Conservation (phyloP, 768 basidiomycete genomes). For the Rhodotorula sphaerocarpa region DNA sequence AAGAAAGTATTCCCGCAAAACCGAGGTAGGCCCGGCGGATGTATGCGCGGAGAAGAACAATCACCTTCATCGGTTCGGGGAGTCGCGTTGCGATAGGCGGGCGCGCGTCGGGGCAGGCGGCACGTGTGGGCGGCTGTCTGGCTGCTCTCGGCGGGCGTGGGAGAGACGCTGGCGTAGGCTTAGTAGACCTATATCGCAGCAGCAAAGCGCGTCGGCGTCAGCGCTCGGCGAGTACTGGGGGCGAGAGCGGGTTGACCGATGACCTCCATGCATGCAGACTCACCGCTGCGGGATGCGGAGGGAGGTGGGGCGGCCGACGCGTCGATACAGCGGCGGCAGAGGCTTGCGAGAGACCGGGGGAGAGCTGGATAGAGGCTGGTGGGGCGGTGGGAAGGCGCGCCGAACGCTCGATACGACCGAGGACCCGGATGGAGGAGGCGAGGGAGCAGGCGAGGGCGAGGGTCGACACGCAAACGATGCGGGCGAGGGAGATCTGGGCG, state of each 20-base stretch:
- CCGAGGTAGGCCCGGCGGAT: neutral
- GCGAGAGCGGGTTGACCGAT: neutral
- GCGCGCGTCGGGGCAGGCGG: neutral
- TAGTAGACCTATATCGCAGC: too few relatives aligned
- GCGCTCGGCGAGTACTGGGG: neutral
- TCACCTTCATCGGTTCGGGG: neutral
- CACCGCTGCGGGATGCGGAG: neutral
- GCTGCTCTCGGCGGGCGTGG: neutral
- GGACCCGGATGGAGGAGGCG: neutral
- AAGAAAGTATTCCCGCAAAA: too few relatives aligned
- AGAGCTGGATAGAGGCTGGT: neutral
- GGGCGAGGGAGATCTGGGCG: neutral
- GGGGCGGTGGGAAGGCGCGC: neutral
- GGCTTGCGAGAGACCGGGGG: neutral
- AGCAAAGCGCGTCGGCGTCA: neutral
- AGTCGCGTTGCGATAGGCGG: too few relatives aligned
- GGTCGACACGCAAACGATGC: slow-evolving; percentile 4
- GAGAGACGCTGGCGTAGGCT: too few relatives aligned
- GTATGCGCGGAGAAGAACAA: neutral
- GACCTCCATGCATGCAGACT: neutral
- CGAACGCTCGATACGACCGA: neutral
- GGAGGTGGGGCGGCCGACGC: neutral
- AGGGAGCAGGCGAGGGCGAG: neutral
- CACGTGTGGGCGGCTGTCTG: neutral
- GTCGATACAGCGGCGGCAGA: neutral